These are phyloP conservation scores for Fusarium chlamydosporum DNA, from an alignment of 2,329 filamentous ascomycete genomes.

Conservation along the genomic window DNA sequence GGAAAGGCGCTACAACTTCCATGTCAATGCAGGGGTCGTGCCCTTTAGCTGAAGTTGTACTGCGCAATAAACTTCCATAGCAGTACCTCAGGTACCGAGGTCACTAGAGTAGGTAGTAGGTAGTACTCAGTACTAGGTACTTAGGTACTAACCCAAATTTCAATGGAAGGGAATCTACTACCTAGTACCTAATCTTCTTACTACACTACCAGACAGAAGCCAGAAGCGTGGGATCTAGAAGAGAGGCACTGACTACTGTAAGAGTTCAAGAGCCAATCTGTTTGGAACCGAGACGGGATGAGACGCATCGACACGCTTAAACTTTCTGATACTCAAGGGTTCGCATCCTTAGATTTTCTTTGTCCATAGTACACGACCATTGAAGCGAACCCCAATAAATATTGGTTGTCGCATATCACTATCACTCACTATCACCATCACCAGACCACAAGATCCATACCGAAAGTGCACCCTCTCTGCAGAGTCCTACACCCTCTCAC, in stretches of 20 bases:
- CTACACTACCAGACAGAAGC: constrained; percentile 28
- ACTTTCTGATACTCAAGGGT: not conserved
- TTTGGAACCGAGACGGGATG: constrained; percentile 10
- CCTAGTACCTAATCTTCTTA: too few relatives aligned
- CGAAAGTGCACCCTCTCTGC: constrained; percentile 22
- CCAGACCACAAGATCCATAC: constrained; percentile 37
- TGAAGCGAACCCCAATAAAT: constrained; percentile 1
- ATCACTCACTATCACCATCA: constrained; percentile 43
- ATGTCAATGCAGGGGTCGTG: constrained; percentile 32
- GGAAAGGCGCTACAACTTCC: not conserved
- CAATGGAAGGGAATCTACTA: too few relatives aligned
- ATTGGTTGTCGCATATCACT: constrained; percentile 14
- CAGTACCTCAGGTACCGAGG: too few relatives aligned
- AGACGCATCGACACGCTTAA: not conserved
- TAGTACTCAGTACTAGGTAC: too few relatives aligned
- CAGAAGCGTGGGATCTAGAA: constrained; percentile 17
- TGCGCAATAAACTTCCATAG: constrained; percentile 24
- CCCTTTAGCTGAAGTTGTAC: constrained; percentile 10
- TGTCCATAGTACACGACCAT: too few relatives aligned
- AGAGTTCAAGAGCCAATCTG: constrained; percentile 6
- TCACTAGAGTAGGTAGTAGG: too few relatives aligned
- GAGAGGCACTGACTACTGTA: constrained; percentile 8
- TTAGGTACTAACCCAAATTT: not conserved
- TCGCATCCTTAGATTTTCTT: not conserved
- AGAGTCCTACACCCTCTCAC: constrained; percentile 27